Evolutionary conservation across 768 basidiomycete genomes (phyloP), one percentile per base, ranked within the genome.

Genomic region (Boletellus sp.): DNA sequence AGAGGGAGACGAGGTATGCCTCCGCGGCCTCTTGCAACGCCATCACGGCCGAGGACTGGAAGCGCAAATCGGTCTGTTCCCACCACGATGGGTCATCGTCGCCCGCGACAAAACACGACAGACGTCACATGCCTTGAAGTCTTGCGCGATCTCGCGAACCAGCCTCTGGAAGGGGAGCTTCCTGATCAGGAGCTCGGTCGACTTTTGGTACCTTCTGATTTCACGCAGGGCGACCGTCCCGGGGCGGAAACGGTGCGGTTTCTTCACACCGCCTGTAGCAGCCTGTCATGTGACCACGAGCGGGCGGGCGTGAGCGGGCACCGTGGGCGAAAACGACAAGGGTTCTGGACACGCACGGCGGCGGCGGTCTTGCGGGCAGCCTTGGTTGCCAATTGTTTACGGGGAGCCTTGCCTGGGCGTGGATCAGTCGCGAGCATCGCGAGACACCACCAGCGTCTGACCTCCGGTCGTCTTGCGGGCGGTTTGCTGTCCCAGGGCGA

Each of bases 121-220:
- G 23, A 16, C 16, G 33, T n/a, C n/a, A 60, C 74, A 26, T 51
- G 85, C 88, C 85, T 94, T 94, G 81, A 94, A 93, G 72, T 91
- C 91, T 72, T 93, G 90, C n/a, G 90, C 90, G 60, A 94, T 93
- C 75, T 94, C 87, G 79, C 91, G 91, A 57, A 97, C 94, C 62
- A 98, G 84, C 63, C 94, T 83, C 77, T 97, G 94, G 93, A 97
- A 97, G 60, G 95, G 95, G 56, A 98, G 90, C 85, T 97, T 97
- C 77, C 95, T 83, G 80, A 98, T 97, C 64, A 98, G 84, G 59
- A 99, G 86, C 80, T 97, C 95, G 57, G 95, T 97, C 54, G 91
- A 94, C 80, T 96, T 96, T 74, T 97, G 94, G 80, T 97, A 96
- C 72, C 94, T 82, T 68, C 95, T 79, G 64, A 97, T 97, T 76